Base-by-base conservation (phyloP, 441 rosid genomes). In the Populus hybrid region DNA sequence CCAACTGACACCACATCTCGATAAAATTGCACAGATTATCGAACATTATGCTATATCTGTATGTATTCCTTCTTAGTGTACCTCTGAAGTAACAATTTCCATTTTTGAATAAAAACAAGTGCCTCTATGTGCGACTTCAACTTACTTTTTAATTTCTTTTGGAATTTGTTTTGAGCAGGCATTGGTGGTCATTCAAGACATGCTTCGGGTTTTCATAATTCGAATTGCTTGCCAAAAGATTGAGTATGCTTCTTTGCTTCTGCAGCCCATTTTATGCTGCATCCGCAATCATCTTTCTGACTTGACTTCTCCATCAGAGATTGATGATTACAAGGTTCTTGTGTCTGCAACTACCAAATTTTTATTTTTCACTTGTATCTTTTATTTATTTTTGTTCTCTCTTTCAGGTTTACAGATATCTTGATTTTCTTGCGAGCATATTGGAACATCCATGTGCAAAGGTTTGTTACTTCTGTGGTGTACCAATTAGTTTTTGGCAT, bases 31-130 rank as follows among this genome's bases (percentile, higher is more conserved):
- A 24, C 91, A 88, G 84, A 91, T 94, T 82, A 93, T 96, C 86
- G 91, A 90, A 73, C 98, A 92, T 87, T 94, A 90, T 86, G 94
- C 96, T 59, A 88, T 94, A 79, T 96, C 98, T 79, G 98, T 96
- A 94, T 80, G 98, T 89, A 72, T 64, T 83, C 80, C 80, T 45
- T 76, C 59, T 68, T 42, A 33, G 20, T 53, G 61, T 53, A 53
- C 21, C n/a, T 18, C 7, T 16, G 61, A 53, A 18, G 61, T 53
- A 16, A 50, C 61, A 53, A 56, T 69, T 5, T 68, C 20, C 31
- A 0, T 72, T 75, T 45, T 75, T 29, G 16, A 29, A 12, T 3
- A 53, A 53, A 53, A 12, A 20, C 61, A 53, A 53, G n/a, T 53
- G 61, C 1, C 21, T 16, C 61, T 38, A 11, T 64, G n/a, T 8